phyloP scores from a whole-genome alignment of 805 yeast genomes.

The Candida dendrica region DNA sequence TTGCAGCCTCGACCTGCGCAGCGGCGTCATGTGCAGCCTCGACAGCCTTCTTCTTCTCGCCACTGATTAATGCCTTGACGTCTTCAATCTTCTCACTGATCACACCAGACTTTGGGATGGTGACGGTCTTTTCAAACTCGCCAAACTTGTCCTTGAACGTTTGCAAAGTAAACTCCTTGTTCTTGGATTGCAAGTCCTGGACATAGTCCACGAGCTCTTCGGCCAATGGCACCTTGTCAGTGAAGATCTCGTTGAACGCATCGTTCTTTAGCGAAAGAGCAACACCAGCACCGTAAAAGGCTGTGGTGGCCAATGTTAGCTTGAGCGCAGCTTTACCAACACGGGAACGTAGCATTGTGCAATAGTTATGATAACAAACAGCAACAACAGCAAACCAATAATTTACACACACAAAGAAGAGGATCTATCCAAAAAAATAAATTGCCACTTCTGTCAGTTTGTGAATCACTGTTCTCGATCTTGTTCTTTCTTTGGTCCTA shows the following conservation, averaged over 20 bases:
- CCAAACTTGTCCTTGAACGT: conserved; percentile 31
- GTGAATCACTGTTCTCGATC: too few relatives aligned
- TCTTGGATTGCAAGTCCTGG: conserved; percentile 29
- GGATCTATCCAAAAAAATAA: too few relatives aligned
- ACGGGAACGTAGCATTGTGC: conserved; percentile 20
- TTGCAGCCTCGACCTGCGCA: conserved; percentile 8
- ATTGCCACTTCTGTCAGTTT: too few relatives aligned
- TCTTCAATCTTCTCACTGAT: conserved; percentile 24
- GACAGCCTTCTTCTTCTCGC: conserved; percentile 7
- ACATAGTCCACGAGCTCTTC: conserved; percentile 43
- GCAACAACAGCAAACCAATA: too few relatives aligned
- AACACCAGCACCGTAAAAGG: conserved; percentile 54
- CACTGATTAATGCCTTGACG: conserved; percentile 10
- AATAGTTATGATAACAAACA: too few relatives aligned
- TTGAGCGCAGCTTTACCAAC: conserved; percentile 25
- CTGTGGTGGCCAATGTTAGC: conserved; percentile 24
- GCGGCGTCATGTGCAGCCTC: conserved; percentile 8
- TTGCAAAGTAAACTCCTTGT: conserved; percentile 22
- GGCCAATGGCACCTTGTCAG: conserved; percentile 60
- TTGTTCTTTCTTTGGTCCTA: too few relatives aligned
- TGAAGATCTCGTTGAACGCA: conserved; percentile 52
- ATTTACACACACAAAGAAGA: too few relatives aligned
- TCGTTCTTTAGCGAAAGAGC: conserved; percentile 49
- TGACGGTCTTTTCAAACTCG: conserved; percentile 30
- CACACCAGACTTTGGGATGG: conserved; percentile 33